Base-by-base conservation (phyloP, 805 yeast genomes). In the Yarrowia sp. region DNA sequence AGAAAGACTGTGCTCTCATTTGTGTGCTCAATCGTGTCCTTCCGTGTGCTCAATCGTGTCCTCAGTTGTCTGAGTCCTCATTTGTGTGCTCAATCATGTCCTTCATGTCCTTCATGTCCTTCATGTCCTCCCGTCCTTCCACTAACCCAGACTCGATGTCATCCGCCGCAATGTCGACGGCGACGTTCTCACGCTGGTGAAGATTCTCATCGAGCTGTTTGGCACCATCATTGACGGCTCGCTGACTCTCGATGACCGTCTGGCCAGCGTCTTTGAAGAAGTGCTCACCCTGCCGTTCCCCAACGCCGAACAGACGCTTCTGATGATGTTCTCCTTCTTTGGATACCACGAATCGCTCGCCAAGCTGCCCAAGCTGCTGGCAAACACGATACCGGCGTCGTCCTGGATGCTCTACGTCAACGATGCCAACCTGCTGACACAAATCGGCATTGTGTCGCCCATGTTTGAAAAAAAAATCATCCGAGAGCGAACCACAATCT, bases 401-500 rank as follows among this genome's bases (percentile, higher is more conserved):
- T 67, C 71, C 9, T 58, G 75, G 50, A 67, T 74, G 46, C 66
- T 75, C 16, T 70, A 71, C 11, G 71, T 77, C 38, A 56, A 56
- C 35, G 79, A 77, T 8, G 73, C 75, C 15, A n/a, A 69, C 1
- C 56, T 70, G 4, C 53, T 73, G 22, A 58, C 70, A 15, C 66
- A 74, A 8, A 63, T 74, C 16, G 78, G 76, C 1, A 53, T 79
- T 9, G 66, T 78, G 72, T 70, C 75, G 74, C 10, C 70, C 15
- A 72, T 72, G 45, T 77, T 83, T 48, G 81, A 77, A 12, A 81
- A 73, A 78, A 81, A 72, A 73, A 79, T 61, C 69, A 76, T 64
- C 73, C 79, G 75, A 70, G 84, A 76, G 79, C 85, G 74, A 79
- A 82, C 75, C 74, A 79, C 73, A 80, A 80, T 75, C 80, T 87